phyloP scores from a whole-genome alignment of 2,329 filamentous ascomycete genomes.

The Neospermospora avenae region DNA sequence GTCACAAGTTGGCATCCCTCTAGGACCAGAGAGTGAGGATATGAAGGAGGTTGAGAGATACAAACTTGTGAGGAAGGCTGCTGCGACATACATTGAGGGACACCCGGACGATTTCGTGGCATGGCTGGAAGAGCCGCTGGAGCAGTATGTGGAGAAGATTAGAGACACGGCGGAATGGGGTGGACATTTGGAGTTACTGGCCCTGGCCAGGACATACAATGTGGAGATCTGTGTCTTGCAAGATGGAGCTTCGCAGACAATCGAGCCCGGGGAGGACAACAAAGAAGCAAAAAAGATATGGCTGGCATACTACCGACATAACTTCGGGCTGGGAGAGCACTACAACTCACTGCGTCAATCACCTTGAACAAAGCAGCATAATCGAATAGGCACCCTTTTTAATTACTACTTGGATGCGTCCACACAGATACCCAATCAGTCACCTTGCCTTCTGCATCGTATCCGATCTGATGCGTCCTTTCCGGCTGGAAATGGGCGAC shows the following conservation, averaged over 20 bases:
- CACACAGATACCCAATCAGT: slow-evolving; percentile 55
- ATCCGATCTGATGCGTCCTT: slow-evolving; percentile 48
- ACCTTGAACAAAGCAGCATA: slow-evolving; percentile 21
- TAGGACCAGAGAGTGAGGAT: slow-evolving; percentile 35
- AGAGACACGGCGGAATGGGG: slow-evolving; percentile 92
- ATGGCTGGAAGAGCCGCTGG: slow-evolving; percentile 80
- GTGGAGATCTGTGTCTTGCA: slow-evolving; percentile 84
- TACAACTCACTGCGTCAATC: slow-evolving; percentile 78
- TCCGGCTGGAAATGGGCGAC: slow-evolving; percentile 49
- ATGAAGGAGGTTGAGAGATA: slow-evolving; percentile 49
- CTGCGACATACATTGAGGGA: slow-evolving; percentile 71
- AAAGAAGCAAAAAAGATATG: slow-evolving; percentile 58
- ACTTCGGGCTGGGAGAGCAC: slow-evolving; percentile 92
- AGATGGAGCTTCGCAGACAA: slow-evolving; percentile 74
- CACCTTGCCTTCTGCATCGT: slow-evolving; percentile 43
- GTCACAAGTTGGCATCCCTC: slow-evolving; percentile 46
- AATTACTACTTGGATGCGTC: slow-evolving; percentile 35
- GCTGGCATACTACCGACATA: slow-evolving; percentile 93
- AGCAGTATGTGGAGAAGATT: slow-evolving; percentile 71
- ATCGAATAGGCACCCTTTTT: neutral
- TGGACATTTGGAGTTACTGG: slow-evolving; percentile 84
- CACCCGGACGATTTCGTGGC: slow-evolving; percentile 79
- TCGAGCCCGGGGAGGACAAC: slow-evolving; percentile 51
- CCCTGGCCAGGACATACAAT: slow-evolving; percentile 75
- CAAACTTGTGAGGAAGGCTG: slow-evolving; percentile 62